Evolutionary conservation across 768 basidiomycete species (phyloP), one percentile per base, ranked within the genome.

Genomic region (Podaxis rugospora): DNA sequence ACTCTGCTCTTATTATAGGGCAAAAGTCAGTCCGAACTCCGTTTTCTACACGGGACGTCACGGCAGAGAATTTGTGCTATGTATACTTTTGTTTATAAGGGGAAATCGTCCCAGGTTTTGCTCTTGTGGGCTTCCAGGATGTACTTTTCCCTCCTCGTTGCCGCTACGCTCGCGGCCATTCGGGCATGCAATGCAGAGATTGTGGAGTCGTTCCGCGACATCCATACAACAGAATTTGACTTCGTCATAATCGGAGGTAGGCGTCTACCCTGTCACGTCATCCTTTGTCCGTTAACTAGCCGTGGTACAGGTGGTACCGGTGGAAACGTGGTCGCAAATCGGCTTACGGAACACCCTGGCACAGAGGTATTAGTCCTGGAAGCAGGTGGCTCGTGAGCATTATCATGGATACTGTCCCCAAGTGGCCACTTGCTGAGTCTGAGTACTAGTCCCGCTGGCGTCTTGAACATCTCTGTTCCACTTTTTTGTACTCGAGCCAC

Each of bases 261-360:
- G 64, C 36, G 21, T 25, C 5, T 52, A 6, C 11, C 49, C 28
- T 25, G 4, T 51, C 23, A 32, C 36, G 7, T 37, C 21, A 21
- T 47, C 40, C 28, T 35, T 32, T 18, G 14, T 40, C 32, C 32
- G 21, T 35, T 44, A 9, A 50, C 18, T 13, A 47, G 25, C 23
- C 13, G 16, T n/a, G 14, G 3, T 16, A 27, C 35, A 70, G 78
- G 74, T 37, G 85, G 85, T 14, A 84, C 84, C 35, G 78, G 83
- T 0, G 86, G 86, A 3, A 83, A 82, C 49, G 82, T 79, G 0
- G 71, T 86, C n/a, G 85, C 84, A 0, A 76, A 82, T 18, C 75
- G 86, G 3, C 70, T 86, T 2, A 80, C 79, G 4, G 86, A 86
- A 66, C 70, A 83, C 55, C 76, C 79, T 0, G 64, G 66, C 1